Percentiles rank a stretch among this genome's conserved stretches.
phyloP scores from a whole-genome alignment of 73 alveolate genomes.

The Paramecium bursaria region DNA sequence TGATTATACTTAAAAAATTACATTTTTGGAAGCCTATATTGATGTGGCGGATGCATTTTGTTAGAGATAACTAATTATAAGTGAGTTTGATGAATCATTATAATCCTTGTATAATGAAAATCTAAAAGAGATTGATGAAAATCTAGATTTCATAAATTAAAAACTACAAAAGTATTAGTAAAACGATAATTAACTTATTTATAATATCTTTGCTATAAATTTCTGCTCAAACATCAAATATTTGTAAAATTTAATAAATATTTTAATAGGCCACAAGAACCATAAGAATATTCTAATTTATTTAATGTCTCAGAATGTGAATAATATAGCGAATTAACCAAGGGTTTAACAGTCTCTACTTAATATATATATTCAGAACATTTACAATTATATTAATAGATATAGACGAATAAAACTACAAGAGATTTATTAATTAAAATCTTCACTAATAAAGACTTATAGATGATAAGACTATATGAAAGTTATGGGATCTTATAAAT shows the following conservation, averaged over 20 bases:
- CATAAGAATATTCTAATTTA: not conserved
- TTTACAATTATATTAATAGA: not conserved
- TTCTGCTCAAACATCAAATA: not conserved
- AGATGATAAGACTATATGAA: slow-evolving; percentile 13
- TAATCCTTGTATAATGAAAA: slow-evolving; percentile 28
- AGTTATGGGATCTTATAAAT: slow-evolving; percentile 8
- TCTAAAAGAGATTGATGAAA: not conserved
- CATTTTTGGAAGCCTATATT: not conserved
- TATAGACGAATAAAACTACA: not conserved
- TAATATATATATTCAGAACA: slow-evolving; percentile 7
- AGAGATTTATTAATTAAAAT: too few species aligned
- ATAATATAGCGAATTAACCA: not conserved
- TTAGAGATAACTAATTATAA: too few species aligned
- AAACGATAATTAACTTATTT: not conserved
- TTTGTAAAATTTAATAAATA: too few species aligned
- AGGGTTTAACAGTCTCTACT: slow-evolving; percentile 3
- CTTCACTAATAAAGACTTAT: not conserved
- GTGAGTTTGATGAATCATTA: too few species aligned
- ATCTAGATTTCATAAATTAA: not conserved
- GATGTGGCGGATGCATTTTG: too few species aligned
- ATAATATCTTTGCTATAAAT: not conserved
- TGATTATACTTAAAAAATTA: not conserved
- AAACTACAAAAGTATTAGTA: not conserved
- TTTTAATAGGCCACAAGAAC: not conserved
- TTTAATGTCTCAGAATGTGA: not conserved